These are phyloP conservation scores for Pseudogymnoascus destructans DNA, from an alignment of 2,329 filamentous ascomycete genomes.

Conservation along the genomic window DNA sequence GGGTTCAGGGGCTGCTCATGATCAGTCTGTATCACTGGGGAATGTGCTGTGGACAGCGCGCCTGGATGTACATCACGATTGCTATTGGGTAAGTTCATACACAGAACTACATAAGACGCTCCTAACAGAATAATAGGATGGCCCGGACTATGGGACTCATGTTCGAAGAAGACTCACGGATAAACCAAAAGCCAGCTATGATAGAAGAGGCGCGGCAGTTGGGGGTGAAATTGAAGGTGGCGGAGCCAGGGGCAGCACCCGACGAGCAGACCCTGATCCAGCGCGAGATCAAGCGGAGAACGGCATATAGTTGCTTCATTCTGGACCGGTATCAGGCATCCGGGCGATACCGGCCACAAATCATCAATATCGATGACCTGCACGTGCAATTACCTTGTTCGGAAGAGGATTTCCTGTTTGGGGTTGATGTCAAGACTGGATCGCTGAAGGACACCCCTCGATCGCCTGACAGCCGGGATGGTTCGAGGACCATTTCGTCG, in stretches of 20 bases:
- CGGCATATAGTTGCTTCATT: constrained; percentile 64
- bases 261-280: constrained; percentile 34
- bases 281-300: constrained; percentile 52
- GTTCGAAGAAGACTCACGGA: constrained; percentile 36
- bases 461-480: background rate
- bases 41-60: constrained; percentile 45
- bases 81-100: constrained; percentile 29
- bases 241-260: constrained; percentile 14
- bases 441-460: constrained; percentile 28
- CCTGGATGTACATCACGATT: constrained; percentile 53
- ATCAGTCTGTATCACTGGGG: constrained; percentile 61
- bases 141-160: constrained; percentile 49
- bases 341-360: constrained; percentile 46
- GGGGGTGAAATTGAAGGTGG: background rate
- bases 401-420: constrained; percentile 50
- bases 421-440: constrained; percentile 41
- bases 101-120: background rate
- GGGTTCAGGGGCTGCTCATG: constrained; percentile 57
- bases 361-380: constrained; percentile 45
- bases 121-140: constrained; percentile 33
- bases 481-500: constrained; percentile 25
- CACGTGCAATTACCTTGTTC: constrained; percentile 55
- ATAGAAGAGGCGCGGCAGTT: background rate
- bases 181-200: constrained; percentile 18
- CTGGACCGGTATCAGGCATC: constrained; percentile 57